These are phyloP conservation scores for Chimonanthus salicifolius DNA, from an alignment of 164 flowering plant genomes.

Conservation along the genomic window DNA sequence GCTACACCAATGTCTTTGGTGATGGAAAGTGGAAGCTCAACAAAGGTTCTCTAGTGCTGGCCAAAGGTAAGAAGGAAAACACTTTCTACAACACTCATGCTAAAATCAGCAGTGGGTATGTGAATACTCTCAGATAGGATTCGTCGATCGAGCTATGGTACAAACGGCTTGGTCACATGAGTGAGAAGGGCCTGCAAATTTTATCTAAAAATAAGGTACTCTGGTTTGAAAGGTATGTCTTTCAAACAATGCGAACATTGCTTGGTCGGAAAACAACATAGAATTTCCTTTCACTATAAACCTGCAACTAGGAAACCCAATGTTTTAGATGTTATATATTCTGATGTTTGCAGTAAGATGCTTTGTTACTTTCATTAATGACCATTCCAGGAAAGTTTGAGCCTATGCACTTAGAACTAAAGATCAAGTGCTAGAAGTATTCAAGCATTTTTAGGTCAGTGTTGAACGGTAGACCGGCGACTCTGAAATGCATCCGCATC, in stretches of 20 bases:
- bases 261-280: neutral
- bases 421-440: neutral
- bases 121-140: neutral
- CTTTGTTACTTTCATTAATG: neutral
- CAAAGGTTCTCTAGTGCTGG: neutral
- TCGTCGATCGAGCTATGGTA: neutral
- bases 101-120: neutral
- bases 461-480: neutral
- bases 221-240: neutral
- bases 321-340: neutral
- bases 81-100: neutral
- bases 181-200: neutral
- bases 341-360: neutral
- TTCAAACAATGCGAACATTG: neutral
- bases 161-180: neutral
- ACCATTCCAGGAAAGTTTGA: neutral
- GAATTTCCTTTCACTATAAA: neutral
- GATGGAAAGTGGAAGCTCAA: neutral
- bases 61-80: neutral
- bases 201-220: neutral
- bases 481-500: neutral
- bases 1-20: neutral
- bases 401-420: neutral
- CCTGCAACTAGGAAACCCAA: neutral
- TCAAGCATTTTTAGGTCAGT: neutral